Conservation (phyloP, 768 basidiomycete genomes). For the Myochromella boudieri region DNA sequence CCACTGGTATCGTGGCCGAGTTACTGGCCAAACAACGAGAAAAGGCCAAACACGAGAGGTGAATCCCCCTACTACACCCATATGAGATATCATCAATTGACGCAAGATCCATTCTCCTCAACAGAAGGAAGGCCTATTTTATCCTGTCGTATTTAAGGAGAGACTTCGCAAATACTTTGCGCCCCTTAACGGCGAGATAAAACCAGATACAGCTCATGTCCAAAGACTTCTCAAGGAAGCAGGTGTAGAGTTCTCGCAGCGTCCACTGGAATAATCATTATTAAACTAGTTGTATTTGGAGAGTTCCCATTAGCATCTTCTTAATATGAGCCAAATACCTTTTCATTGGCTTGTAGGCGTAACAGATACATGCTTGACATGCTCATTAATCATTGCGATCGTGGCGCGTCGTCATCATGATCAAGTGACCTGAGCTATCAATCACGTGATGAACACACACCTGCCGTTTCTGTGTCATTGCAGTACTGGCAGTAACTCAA, state of each 20-base stretch:
- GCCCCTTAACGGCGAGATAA: slow-evolving; percentile 66
- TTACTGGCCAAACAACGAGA: slow-evolving; percentile 44
- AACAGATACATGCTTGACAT: background rate
- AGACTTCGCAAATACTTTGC: slow-evolving; percentile 60
- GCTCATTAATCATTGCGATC: too few relatives aligned
- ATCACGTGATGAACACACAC: too few relatives aligned
- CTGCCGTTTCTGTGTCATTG: too few relatives aligned
- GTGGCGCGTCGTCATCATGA: too few relatives aligned
- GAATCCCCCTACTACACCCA: slow-evolving; percentile 17
- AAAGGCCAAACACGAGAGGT: slow-evolving; percentile 49
- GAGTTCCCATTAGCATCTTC: background rate
- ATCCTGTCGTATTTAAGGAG: slow-evolving; percentile 48
- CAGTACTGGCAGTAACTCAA: too few relatives aligned
- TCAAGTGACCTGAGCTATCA: too few relatives aligned
- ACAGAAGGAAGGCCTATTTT: slow-evolving; percentile 53
- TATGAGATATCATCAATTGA: too few relatives aligned
- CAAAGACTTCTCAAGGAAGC: slow-evolving; percentile 47
- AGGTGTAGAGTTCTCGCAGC: slow-evolving; percentile 34
- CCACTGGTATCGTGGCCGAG: slow-evolving; percentile 52
- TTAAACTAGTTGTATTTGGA: slow-evolving; percentile 1
- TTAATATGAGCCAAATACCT: background rate
- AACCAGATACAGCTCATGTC: slow-evolving; percentile 51
- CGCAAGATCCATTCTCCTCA: background rate
- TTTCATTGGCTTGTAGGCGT: background rate
- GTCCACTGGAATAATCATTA: background rate